Percentiles rank a stretch among this genome's conserved stretches.
These are phyloP conservation scores for Sporothrix phasma DNA, from an alignment of 2,329 filamentous ascomycete species.

Conservation along the genomic window DNA sequence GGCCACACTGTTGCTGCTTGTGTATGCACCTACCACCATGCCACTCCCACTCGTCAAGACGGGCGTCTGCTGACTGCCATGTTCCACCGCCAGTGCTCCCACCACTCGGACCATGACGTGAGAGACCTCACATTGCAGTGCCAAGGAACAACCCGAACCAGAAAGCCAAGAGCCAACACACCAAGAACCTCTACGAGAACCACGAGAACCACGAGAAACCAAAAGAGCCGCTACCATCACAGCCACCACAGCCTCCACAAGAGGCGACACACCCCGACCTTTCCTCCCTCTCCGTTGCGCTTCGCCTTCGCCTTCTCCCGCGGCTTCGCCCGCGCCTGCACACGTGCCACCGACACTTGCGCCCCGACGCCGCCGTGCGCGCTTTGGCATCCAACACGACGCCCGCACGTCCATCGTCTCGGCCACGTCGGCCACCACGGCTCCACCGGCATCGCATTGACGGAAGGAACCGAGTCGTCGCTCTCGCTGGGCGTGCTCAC, in stretches of 20 bases:
- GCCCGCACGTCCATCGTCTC: slow-evolving; percentile 1
- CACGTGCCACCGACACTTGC: no score
- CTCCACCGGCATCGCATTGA: slow-evolving; percentile 2
- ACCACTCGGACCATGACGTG: not conserved
- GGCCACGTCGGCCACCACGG: slow-evolving; percentile 2
- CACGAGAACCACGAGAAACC: not conserved
- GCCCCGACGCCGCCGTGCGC: not conserved
- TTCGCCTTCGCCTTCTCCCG: not conserved
- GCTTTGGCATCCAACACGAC: not conserved
- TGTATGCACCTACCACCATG: slow-evolving; percentile 1
- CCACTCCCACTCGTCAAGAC: slow-evolving; percentile 6
- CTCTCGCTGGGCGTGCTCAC: not conserved
- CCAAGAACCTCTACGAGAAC: not conserved
- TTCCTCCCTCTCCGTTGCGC: not conserved
- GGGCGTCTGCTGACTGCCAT: slow-evolving; percentile 13
- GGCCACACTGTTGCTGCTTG: not conserved
- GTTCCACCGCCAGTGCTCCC: not conserved
- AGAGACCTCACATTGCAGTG: not conserved
- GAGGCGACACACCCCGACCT: not conserved
- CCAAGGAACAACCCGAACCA: not conserved
- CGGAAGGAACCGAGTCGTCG: slow-evolving; percentile 7
- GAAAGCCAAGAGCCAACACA: not conserved
- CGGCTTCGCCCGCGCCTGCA: not conserved
- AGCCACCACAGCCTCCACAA: not conserved
- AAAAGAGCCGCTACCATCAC: not conserved